Base-by-base conservation (phyloP, 2,329 filamentous ascomycete species). In the Tolypocladium tundrense region DNA sequence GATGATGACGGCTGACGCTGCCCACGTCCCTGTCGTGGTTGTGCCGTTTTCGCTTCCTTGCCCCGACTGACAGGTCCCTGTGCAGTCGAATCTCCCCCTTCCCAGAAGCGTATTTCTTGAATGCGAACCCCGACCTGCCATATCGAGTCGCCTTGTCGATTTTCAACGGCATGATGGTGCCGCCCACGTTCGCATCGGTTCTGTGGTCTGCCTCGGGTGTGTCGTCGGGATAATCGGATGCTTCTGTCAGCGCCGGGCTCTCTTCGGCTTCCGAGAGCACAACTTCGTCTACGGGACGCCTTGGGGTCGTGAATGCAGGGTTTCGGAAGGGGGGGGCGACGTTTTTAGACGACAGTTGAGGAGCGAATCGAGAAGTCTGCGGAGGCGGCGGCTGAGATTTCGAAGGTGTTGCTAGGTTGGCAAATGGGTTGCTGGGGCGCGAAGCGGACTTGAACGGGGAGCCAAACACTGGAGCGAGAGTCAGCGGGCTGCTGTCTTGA, bases 231-330 rank as follows among this genome's bases (percentile, higher is more conserved):
- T 77, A 70, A 55, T 83, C 82, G 0, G 83, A 85, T 45, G 68
- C 73, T 63, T 86, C 84, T 51, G 81, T 84, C 66, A 74, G 71
- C 33, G 79, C 81, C 21, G 84, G 84, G 61, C 84, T 87, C 21
- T 82, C 80, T 60, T 87, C 84, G 50, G 79, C 72, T 64, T 85
- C 83, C 4, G 82, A 83, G 54, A 81, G 70, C 3, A 75, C 66
- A 19, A 78, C 72, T 40, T 81, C 76, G 41, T 86, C 82, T 59
- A 81, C 74, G 0, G 80, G 77, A 59, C 79, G 82, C 54, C 84
- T 79, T 0, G 84, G 84, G 0, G 84, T 87, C 2, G 80, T 85
- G 62, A 87, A 87, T 3, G 83, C 79, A 1, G 84, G 81, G 62
- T 87, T 87, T 27, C 84, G 80, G 61, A 87, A 87, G 0, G 78